Percentiles rank a stretch among this genome's conserved stretches.
phyloP scores from a whole-genome alignment of 202 grass and related monocot species.

The Cymbopogon flexuosus region DNA sequence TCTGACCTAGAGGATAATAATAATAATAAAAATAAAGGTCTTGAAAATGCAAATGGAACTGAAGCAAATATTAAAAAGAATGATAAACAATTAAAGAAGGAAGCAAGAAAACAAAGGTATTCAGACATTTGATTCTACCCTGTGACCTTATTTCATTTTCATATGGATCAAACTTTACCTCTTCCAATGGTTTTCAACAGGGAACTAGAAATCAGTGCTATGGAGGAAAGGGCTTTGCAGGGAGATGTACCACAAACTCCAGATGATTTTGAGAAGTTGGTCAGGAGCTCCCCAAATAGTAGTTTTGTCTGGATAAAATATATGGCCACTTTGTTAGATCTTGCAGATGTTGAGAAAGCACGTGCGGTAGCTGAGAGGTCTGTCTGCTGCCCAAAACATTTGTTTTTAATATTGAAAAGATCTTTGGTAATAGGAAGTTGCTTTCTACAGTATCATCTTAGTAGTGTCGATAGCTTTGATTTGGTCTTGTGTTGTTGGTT shows the following conservation, averaged over 20 bases:
- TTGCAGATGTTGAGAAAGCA: slow-evolving; percentile 76
- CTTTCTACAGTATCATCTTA: no score
- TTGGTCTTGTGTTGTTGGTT: neutral
- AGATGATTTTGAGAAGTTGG: slow-evolving; percentile 94
- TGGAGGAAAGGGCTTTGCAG: slow-evolving; percentile 72
- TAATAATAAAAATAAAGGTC: slow-evolving; percentile 22
- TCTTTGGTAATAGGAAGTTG: neutral
- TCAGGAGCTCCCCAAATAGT: slow-evolving; percentile 84
- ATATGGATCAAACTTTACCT: slow-evolving; percentile 20
- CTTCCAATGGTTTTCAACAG: slow-evolving; percentile 34
- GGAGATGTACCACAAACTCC: slow-evolving; percentile 64
- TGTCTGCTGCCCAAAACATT: slow-evolving; percentile 9
- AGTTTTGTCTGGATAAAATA: slow-evolving; percentile 98
- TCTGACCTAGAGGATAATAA: slow-evolving; percentile 68
- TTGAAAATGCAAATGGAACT: slow-evolving; percentile 29
- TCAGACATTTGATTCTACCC: slow-evolving; percentile 1
- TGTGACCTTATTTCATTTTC: slow-evolving; percentile 2
- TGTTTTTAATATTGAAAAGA: slow-evolving; percentile 4
- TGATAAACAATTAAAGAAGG: slow-evolving; percentile 63
- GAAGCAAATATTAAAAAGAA: slow-evolving; percentile 48
- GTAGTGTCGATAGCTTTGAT: neutral
- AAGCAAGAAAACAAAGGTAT: slow-evolving; percentile 76
- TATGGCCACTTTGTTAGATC: slow-evolving; percentile 78
- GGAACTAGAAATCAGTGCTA: slow-evolving; percentile 85
- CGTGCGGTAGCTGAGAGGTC: slow-evolving; percentile 81